Percentiles rank a stretch among this genome's conserved stretches.
Conservation (phyloP, 2,329 filamentous ascomycete genomes). For the Tolypocladium album region DNA sequence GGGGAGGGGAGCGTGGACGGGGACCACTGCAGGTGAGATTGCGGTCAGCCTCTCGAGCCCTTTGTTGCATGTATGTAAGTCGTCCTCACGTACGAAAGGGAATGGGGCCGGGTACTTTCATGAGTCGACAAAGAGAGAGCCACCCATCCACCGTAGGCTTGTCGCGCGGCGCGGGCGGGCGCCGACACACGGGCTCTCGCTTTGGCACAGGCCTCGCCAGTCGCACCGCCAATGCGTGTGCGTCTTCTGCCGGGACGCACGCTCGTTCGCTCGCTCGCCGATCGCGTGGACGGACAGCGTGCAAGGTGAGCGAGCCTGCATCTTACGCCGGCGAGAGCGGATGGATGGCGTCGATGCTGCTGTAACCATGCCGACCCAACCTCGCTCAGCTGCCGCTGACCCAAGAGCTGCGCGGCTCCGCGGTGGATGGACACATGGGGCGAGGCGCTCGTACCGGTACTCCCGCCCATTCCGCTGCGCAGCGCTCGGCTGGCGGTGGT, state of each 20-base stretch:
- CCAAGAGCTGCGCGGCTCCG: background rate
- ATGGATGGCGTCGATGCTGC: background rate
- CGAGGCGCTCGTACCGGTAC: background rate
- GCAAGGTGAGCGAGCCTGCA: background rate
- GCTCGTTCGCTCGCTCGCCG: background rate
- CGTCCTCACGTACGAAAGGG: background rate
- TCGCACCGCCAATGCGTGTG: background rate
- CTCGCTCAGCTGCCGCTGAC: background rate
- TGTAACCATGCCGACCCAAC: background rate
- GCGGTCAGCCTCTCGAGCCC: background rate
- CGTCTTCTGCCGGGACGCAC: background rate
- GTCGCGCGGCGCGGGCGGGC: background rate
- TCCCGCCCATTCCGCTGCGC: background rate
- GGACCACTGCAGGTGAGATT: background rate
- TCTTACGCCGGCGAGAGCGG: too few species aligned
- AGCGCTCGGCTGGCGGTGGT: background rate
- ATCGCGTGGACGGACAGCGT: background rate
- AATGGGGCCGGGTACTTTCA: background rate
- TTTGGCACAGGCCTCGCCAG: background rate
- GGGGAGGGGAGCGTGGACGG: background rate
- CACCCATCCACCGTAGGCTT: background rate
- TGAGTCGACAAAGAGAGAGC: background rate
- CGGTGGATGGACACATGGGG: background rate
- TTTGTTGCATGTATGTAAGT: background rate
- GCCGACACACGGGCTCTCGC: background rate